Base-by-base conservation (phyloP, 1,284 basidiomycete species). In the Chondrostereum purpureum region DNA sequence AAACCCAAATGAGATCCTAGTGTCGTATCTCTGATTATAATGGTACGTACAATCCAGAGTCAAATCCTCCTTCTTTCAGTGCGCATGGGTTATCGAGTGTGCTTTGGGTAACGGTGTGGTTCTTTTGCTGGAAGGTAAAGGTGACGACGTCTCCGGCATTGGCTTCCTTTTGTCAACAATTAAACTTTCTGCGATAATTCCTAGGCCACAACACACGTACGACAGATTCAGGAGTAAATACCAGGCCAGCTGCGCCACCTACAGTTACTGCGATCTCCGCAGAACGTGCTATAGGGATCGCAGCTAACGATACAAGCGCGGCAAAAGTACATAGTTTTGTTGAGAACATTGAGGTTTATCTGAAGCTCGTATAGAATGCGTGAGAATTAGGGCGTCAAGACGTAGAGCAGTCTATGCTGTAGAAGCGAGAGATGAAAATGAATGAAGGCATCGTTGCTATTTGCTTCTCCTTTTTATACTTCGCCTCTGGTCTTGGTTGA, bases 51-150 rank as follows among this genome's bases (percentile, higher is more conserved):
- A 79, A 81, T 50, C 71, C 75, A 40, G 77, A 69, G 54, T 80
- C 76, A 54, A 81, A 78, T 2, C 78, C 79, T 38, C 57, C 63
- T 0, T 58, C 46, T 6, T 61, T 46, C 10, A 61, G 60, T 0
- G 59, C 48, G 52, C 80, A 83, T 1, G 81, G 81, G 8, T 57
- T 60, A 1, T 61, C 62, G 18, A 83, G 67, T 2, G 75, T 67
- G 2, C 78, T 80, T 50, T 81, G 79, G 0, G 79, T 80, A 17
- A 68, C 73, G 5, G 79, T 81, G 54, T 83, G 80, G 57, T 82
- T 83, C 58, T 79, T 74, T 58, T 77, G 75, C 55, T 67, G 57
- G 65, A 81, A 80, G 13, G 59, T 66, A 55, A 81, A 81, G 20
- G 61, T 49, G n/a, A 81, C 61, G 4, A 58, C 54, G 50, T 81